Evolutionary conservation across 2,329 filamentous ascomycete species (phyloP).

Genomic region (Helicocarpus griseus): DNA sequence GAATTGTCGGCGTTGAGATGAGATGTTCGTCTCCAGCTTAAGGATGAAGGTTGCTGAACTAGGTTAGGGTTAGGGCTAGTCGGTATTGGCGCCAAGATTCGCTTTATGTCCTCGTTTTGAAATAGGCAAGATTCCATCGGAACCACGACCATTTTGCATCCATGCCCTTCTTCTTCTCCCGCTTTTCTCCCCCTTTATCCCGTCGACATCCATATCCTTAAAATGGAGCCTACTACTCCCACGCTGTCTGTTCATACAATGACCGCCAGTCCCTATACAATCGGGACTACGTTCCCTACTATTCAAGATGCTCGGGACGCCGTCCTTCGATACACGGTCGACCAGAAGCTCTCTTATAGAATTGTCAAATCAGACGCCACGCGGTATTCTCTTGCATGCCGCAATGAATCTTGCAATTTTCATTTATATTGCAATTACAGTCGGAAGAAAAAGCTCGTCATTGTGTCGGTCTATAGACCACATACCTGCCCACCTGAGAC

Average conservation of each 20-base stretch:
- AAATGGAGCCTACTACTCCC: neutral
- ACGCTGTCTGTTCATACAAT: neutral
- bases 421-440: slow-evolving; percentile 3
- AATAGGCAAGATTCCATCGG: too few relatives aligned
- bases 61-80: neutral
- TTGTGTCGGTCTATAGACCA: slow-evolving; percentile 5
- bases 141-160: too few relatives aligned
- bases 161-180: too few relatives aligned
- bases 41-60: neutral
- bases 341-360: slow-evolving; percentile 12
- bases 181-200: too few relatives aligned
- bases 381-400: slow-evolving; percentile 7
- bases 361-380: slow-evolving; percentile 7
- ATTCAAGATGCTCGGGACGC: slow-evolving; percentile 8
- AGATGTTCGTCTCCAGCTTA: too few relatives aligned
- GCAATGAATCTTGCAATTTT: slow-evolving; percentile 2
- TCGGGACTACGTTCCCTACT: slow-evolving; percentile 23
- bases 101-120: too few relatives aligned
- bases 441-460: slow-evolving; percentile 2
- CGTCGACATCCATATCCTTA: too few relatives aligned
- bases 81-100: too few relatives aligned
- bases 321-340: slow-evolving; percentile 17
- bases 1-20: too few relatives aligned
- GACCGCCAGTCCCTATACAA: slow-evolving; percentile 16
- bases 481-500: slow-evolving; percentile 5